A percentile compares a stretch with the other conserved stretches of the same genome.
These are phyloP conservation scores for Penicillium bovifimosum DNA, from an alignment of 495 filamentous ascomycete species.

Conservation along the genomic window DNA sequence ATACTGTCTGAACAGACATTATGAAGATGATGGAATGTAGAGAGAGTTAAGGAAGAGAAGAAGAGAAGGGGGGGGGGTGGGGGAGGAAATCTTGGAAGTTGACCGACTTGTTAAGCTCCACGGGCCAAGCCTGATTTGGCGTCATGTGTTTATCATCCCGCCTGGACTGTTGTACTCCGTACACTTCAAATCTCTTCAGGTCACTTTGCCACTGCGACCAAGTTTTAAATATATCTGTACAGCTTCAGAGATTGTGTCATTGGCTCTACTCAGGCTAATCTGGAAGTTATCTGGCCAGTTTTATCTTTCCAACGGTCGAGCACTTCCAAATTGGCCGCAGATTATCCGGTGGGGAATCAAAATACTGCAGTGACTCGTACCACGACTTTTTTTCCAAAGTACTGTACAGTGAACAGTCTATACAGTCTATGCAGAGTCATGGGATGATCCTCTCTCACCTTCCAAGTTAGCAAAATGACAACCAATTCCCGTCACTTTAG, in stretches of 20 bases:
- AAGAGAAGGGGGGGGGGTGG: neutral
- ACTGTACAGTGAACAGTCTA: too few relatives aligned
- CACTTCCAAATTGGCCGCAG: neutral
- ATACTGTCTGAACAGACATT: constrained; percentile 47
- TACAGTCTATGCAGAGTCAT: too few relatives aligned
- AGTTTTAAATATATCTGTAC: neutral
- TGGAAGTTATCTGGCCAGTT: neutral
- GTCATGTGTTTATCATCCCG: constrained; percentile 32
- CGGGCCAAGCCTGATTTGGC: constrained; percentile 10
- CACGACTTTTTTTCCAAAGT: neutral
- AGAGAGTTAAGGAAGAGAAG: constrained; percentile 2
- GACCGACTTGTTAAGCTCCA: constrained; percentile 23
- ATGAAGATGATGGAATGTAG: neutral
- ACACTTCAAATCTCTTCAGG: neutral
- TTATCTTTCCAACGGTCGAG: neutral
- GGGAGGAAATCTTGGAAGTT: constrained; percentile 9
- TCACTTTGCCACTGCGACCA: neutral
- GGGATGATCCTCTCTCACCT: too few relatives aligned
- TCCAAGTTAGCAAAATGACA: neutral
- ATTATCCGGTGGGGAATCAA: neutral
- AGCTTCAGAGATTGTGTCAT: neutral
- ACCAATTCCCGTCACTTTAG: neutral
- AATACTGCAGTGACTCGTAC: neutral
- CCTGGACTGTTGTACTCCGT: neutral
- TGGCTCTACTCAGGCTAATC: neutral